phyloP scores from a whole-genome alignment of 306 rosid genomes.

The Prunus davidiana region DNA sequence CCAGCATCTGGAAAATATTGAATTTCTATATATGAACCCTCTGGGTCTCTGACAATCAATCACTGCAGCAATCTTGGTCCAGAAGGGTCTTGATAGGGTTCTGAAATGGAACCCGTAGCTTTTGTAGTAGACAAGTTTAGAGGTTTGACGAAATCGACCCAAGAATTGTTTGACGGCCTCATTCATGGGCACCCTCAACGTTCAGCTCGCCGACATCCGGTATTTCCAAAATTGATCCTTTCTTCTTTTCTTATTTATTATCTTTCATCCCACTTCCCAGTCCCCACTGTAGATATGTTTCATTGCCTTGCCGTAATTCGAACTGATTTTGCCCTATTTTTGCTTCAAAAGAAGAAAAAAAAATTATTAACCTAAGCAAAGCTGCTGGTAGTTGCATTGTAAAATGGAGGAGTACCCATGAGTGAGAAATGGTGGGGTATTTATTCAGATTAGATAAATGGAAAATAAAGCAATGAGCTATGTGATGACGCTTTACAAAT shows the following conservation, averaged over 20 bases:
- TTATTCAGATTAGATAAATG: neutral
- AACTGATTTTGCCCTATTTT: neutral
- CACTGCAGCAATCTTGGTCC: neutral
- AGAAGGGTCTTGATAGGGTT: neutral
- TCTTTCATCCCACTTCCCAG: neutral
- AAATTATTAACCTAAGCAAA: neutral
- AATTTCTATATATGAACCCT: neutral
- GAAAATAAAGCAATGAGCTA: neutral
- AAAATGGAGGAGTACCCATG: neutral
- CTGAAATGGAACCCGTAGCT: constrained; percentile 55
- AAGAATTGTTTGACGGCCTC: constrained; percentile 41
- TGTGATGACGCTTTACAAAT: constrained; percentile 14
- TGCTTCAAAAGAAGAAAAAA: no score
- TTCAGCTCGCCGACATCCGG: constrained; percentile 60
- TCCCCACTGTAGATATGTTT: neutral
- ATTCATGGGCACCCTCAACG: constrained; percentile 31
- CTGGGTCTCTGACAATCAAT: neutral
- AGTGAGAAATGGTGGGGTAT: neutral
- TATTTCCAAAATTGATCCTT: constrained; percentile 14
- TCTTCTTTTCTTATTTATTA: neutral
- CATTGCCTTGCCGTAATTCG: no score
- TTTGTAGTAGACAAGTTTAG: constrained; percentile 39
- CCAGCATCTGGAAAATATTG: neutral
- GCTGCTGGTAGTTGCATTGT: neutral
- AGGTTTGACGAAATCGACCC: constrained; percentile 52